Conservation (phyloP, 257 asterid genomes). For the Anisodus tanguticus region DNA sequence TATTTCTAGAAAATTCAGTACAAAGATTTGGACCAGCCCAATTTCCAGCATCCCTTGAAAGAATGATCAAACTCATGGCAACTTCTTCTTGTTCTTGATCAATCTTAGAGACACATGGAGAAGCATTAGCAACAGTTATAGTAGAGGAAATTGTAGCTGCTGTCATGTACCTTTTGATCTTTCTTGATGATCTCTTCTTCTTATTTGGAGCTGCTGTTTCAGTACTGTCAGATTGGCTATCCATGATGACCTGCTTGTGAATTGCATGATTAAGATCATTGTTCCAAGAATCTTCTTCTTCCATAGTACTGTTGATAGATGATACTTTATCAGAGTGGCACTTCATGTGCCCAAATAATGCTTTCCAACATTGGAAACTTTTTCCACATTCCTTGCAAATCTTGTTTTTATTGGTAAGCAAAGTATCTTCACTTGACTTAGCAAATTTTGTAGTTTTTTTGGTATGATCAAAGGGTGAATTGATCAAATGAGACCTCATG, state of each 20-base stretch:
- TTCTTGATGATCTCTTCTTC: slow-evolving; percentile 64
- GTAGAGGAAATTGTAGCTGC: slow-evolving; percentile 46
- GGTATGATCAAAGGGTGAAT: slow-evolving; percentile 35
- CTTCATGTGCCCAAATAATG: slow-evolving; percentile 87
- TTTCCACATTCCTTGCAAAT: slow-evolving; percentile 78
- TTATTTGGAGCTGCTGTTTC: slow-evolving; percentile 48
- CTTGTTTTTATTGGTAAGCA: slow-evolving; percentile 40
- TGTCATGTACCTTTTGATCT: slow-evolving; percentile 56
- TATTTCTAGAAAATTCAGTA: slow-evolving; percentile 49
- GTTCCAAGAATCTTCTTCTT: slow-evolving; percentile 51
- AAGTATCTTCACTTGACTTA: slow-evolving; percentile 38
- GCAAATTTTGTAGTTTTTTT: slow-evolving; percentile 41
- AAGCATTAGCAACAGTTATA: slow-evolving; percentile 40
- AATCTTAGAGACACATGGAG: slow-evolving; percentile 49
- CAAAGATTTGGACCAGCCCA: slow-evolving; percentile 40
- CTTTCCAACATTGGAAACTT: slow-evolving; percentile 71
- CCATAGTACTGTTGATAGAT: slow-evolving; percentile 30
- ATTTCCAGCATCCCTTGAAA: slow-evolving; percentile 62
- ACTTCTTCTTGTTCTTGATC: slow-evolving; percentile 80
- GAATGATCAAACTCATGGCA: slow-evolving; percentile 79
- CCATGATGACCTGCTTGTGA: slow-evolving; percentile 39
- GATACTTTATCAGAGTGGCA: slow-evolving; percentile 61
- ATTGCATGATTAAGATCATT: slow-evolving; percentile 25
- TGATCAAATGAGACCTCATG: slow-evolving; percentile 85
- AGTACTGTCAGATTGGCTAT: slow-evolving; percentile 56